A percentile compares a stretch with the other conserved stretches of the same genome.
Conservation (phyloP, 1,139 yeast species). For the Diutina neorugosa region DNA sequence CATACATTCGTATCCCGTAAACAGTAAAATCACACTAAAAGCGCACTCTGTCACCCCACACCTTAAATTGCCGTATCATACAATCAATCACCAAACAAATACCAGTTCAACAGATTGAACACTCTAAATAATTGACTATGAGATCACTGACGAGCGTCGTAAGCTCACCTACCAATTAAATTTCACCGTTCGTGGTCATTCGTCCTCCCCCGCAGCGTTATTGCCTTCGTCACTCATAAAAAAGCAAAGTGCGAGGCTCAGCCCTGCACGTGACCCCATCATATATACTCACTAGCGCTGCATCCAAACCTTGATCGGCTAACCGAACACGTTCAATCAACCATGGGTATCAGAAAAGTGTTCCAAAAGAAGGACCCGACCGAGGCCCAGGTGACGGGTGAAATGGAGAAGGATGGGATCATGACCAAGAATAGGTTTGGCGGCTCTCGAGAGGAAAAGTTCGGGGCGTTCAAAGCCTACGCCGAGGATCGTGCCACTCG, state of each 20-base stretch:
- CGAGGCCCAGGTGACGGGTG: conserved; percentile 41
- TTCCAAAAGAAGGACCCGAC: conserved; percentile 53
- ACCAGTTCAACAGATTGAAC: too few relatives aligned
- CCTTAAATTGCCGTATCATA: too few relatives aligned
- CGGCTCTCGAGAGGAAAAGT: conserved; percentile 36
- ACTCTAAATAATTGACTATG: too few relatives aligned
- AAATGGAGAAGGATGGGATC: conserved; percentile 41
- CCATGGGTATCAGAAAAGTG: conserved; percentile 38
- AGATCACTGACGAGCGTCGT: too few relatives aligned
- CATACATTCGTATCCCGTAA: too few relatives aligned
- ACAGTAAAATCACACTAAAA: too few relatives aligned
- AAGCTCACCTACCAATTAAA: too few relatives aligned
- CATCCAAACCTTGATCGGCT: neutral
- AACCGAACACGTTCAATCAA: neutral
- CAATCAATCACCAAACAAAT: too few relatives aligned
- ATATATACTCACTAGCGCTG: neutral
- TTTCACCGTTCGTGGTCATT: neutral
- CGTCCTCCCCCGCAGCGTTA: neutral
- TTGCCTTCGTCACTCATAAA: neutral
- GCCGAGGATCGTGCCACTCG: conserved; percentile 36
- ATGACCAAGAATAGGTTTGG: conserved; percentile 22
- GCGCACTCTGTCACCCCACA: too few relatives aligned
- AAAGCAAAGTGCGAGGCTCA: neutral
- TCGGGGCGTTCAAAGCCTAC: conserved; percentile 53
- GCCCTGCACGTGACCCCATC: neutral